Conservation (phyloP, 352 stramenopile species). For the Phytophthora quininea region DNA sequence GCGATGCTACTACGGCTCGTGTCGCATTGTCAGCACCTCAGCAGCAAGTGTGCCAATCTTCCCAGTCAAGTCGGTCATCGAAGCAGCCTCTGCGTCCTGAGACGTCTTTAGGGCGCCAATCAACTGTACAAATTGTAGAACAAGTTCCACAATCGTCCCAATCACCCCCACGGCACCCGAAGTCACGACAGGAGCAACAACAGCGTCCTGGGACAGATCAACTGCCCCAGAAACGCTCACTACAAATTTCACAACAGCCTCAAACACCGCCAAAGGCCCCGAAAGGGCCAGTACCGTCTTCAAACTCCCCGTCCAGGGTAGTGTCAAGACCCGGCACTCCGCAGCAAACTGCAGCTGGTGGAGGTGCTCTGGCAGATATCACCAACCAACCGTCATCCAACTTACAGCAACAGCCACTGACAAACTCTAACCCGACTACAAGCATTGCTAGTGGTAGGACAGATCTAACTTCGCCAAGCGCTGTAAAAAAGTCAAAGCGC, state of each 20-base stretch:
- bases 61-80: conserved; percentile 4
- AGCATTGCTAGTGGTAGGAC: background rate
- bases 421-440: conserved; percentile 2
- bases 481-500: conserved; percentile 44
- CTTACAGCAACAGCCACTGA: conserved; percentile 23
- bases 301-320: conserved; percentile 14
- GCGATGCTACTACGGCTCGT: conserved; percentile 5
- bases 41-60: conserved; percentile 19
- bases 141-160: conserved; percentile 6
- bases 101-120: background rate
- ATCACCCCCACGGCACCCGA: background rate
- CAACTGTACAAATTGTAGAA: conserved; percentile 2
- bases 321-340: conserved; percentile 5
- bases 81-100: conserved; percentile 14
- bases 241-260: conserved; percentile 10
- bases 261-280: conserved; percentile 7
- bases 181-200: background rate
- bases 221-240: background rate
- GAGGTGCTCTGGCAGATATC: conserved; percentile 57
- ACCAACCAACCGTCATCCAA: conserved; percentile 54
- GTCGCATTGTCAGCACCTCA: conserved; percentile 36
- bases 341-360: conserved; percentile 8
- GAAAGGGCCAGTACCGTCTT: background rate
- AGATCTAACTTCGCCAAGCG: conserved; percentile 2
- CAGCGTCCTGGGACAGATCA: no score